Percentiles rank a stretch among this genome's conserved stretches.
Conservation (phyloP, 495 filamentous ascomycete species). For the Bombardia bombarda region DNA sequence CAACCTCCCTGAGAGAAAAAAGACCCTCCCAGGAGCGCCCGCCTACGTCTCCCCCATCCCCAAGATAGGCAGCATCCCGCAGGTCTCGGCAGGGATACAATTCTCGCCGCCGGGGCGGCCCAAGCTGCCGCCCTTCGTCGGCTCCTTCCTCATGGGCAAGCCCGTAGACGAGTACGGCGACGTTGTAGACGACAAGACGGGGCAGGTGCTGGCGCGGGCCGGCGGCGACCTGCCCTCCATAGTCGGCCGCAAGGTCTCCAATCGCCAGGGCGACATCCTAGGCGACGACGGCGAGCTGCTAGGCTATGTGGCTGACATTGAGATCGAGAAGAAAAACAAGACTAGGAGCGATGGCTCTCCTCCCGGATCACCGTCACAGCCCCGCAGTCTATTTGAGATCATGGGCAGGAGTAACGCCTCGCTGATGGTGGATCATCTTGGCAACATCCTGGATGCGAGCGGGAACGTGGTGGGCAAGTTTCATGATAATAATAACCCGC, state of each 20-base stretch:
- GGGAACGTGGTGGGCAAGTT: conserved; percentile 40
- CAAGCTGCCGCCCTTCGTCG: conserved; percentile 26
- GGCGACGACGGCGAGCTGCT: conserved; percentile 36
- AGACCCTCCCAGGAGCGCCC: conserved; percentile 5
- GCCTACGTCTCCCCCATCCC: conserved; percentile 27
- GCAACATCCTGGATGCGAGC: conserved; percentile 35
- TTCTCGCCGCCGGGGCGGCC: conserved; percentile 13
- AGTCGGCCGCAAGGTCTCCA: conserved; percentile 34
- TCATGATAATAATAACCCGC: conserved; percentile 30
- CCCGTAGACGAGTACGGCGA: conserved; percentile 62
- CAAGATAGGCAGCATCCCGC: conserved; percentile 18
- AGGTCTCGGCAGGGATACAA: conserved; percentile 7
- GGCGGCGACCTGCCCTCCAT: conserved; percentile 40
- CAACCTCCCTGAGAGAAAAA: conserved; percentile 5
- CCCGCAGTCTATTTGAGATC: conserved; percentile 28
- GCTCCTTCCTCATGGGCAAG: conserved; percentile 59
- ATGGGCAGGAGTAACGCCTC: conserved; percentile 25
- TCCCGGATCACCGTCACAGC: neutral
- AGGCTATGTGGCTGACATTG: conserved; percentile 40
- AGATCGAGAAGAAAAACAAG: conserved; percentile 16
- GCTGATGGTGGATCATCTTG: conserved; percentile 35
- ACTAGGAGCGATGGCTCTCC: neutral
- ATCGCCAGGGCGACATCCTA: conserved; percentile 33
- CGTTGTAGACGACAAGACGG: conserved; percentile 57
- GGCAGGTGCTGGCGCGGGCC: conserved; percentile 36